phyloP scores from a whole-genome alignment of 2,329 filamentous ascomycete species.

The Elsinoe australis region DNA sequence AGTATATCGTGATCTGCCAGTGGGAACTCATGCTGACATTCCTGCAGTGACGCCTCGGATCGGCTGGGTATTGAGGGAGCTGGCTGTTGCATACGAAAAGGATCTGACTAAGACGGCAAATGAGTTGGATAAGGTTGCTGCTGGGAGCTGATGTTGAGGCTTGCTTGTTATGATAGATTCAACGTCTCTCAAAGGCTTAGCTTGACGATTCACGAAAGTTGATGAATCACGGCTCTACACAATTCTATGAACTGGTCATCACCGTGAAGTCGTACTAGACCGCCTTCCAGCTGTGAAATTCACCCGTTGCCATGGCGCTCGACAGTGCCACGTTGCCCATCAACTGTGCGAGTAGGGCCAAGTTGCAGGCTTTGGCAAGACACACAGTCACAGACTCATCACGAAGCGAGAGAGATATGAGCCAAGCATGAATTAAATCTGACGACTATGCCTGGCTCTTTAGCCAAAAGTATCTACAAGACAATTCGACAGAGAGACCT shows the following conservation, averaged over 20 bases:
- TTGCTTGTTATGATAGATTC: too few species aligned
- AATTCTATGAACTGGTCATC: neutral
- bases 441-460: neutral
- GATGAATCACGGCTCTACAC: neutral
- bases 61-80: constrained; percentile 12
- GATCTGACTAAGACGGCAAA: constrained; percentile 5
- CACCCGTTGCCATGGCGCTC: too few species aligned
- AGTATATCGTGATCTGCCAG: too few species aligned
- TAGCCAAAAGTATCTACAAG: constrained; percentile 1
- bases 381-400: neutral
- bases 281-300: too few species aligned
- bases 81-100: constrained; percentile 11
- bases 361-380: too few species aligned
- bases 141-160: neutral
- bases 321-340: too few species aligned
- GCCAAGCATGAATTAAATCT: constrained; percentile 7
- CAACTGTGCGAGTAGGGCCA: too few species aligned
- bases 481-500: neutral
- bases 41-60: constrained; percentile 12
- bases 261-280: neutral
- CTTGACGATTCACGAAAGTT: neutral
- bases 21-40: neutral
- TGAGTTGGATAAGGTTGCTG: constrained; percentile 3
- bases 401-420: neutral
- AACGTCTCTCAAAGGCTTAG: neutral